Evolutionary conservation across 2,329 filamentous ascomycete genomes (phyloP).

Genomic region (Clonostachys byssicola): DNA sequence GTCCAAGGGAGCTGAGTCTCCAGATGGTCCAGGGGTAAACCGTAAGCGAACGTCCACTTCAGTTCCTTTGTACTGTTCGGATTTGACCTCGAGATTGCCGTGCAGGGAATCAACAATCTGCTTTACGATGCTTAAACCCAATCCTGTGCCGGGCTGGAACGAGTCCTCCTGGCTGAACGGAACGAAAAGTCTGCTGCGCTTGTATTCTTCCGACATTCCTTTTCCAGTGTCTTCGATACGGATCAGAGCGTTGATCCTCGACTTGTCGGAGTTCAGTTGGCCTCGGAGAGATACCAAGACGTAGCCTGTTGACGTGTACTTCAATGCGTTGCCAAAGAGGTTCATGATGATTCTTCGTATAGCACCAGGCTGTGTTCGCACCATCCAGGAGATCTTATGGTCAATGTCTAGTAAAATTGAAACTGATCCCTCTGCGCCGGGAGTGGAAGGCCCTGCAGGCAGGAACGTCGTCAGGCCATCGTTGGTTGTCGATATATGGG

Average conservation of each 20-base stretch:
- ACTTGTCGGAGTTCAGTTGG: slow-evolving; percentile 11
- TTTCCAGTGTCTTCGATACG: slow-evolving; percentile 59
- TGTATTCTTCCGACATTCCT: slow-evolving; percentile 59
- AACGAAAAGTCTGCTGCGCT: slow-evolving; percentile 55
- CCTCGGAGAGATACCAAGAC: slow-evolving; percentile 33
- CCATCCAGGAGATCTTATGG: slow-evolving; percentile 40
- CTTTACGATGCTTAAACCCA: slow-evolving; percentile 61
- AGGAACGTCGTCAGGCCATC: no score
- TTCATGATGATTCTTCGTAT: slow-evolving; percentile 56
- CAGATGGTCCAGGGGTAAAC: slow-evolving; percentile 14
- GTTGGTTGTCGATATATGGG: not conserved
- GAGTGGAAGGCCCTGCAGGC: not conserved
- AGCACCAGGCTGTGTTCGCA: slow-evolving; percentile 47
- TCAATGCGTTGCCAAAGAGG: slow-evolving; percentile 57
- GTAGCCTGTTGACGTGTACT: slow-evolving; percentile 51
- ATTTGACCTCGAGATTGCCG: slow-evolving; percentile 54
- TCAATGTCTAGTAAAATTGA: slow-evolving; percentile 47
- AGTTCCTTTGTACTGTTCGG: slow-evolving; percentile 48
- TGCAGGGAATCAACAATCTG: slow-evolving; percentile 55
- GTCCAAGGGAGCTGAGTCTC: slow-evolving; percentile 1
- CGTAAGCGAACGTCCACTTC: slow-evolving; percentile 45
- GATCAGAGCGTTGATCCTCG: slow-evolving; percentile 21
- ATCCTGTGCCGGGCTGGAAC: slow-evolving; percentile 54
- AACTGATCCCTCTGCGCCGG: slow-evolving; percentile 11
- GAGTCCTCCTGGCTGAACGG: slow-evolving; percentile 61